These are phyloP conservation scores for Ascochyta lentis DNA, from an alignment of 2,329 filamentous ascomycete genomes.

Conservation along the genomic window DNA sequence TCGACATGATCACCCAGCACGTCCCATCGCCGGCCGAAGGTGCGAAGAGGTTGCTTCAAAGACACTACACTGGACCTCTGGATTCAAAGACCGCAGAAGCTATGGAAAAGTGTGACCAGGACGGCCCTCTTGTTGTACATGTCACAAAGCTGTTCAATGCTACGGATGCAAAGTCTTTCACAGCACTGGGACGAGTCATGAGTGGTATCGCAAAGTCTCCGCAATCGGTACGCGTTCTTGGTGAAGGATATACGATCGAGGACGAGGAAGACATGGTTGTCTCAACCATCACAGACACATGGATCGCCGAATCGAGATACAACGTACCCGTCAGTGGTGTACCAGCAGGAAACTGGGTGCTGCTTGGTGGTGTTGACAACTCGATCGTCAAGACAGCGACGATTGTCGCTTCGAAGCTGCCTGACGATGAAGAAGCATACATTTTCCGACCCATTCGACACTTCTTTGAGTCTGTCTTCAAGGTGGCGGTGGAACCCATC, in stretches of 20 bases:
- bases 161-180: conserved; percentile 86
- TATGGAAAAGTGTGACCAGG: conserved; percentile 83
- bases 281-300: conserved; percentile 83
- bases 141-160: conserved; percentile 94
- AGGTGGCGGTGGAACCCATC: conserved; percentile 96
- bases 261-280: conserved; percentile 97
- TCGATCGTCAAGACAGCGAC: conserved; percentile 98
- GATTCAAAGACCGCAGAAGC: conserved; percentile 81
- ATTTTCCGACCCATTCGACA: conserved; percentile 94
- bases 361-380: conserved; percentile 94
- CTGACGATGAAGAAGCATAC: conserved; percentile 89
- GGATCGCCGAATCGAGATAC: conserved; percentile 91
- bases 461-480: conserved; percentile 97
- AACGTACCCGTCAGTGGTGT: conserved; percentile 91
- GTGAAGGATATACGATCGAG: conserved; percentile 93
- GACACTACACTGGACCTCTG: conserved; percentile 89
- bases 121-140: conserved; percentile 90
- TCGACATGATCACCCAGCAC: conserved; percentile 93
- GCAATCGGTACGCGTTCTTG: conserved; percentile 85
- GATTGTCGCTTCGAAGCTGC: conserved; percentile 78
- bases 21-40: conserved; percentile 85
- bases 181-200: conserved; percentile 88
- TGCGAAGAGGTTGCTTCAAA: conserved; percentile 76
- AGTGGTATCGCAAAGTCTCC: conserved; percentile 87
- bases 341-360: conserved; percentile 89